A percentile compares a stretch with the other conserved stretches of the same genome.
phyloP scores from a whole-genome alignment of 192 early-diverging fungal genomes.

The Umbelopsis sp. region DNA sequence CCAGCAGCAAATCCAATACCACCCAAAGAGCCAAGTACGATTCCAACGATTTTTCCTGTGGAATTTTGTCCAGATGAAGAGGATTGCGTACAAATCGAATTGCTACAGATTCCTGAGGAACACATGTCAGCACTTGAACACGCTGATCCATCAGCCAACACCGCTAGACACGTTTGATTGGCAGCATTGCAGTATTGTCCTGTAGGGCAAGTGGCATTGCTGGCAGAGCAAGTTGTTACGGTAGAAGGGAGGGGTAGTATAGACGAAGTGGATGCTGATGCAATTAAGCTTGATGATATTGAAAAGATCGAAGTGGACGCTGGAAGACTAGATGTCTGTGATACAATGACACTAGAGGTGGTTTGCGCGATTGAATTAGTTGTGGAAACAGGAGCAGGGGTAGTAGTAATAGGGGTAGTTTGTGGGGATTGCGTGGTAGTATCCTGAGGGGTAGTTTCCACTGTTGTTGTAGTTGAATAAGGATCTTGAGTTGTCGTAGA shows the following conservation, averaged over 20 bases:
- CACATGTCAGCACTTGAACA: not conserved
- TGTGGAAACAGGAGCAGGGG: not conserved
- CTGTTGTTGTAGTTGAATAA: not conserved
- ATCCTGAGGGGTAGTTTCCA: not conserved
- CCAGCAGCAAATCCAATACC: not conserved
- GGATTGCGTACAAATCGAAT: not conserved
- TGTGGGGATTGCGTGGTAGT: not conserved
- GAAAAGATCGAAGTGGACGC: not conserved
- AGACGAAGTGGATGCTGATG: not conserved
- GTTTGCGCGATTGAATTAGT: not conserved
- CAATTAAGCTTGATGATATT: not conserved
- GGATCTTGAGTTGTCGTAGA: not conserved
- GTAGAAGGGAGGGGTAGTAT: not conserved
- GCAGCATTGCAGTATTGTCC: not conserved
- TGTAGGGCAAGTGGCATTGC: not conserved
- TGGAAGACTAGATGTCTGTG: not conserved
- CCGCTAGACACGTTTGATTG: not conserved
- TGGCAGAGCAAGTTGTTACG: not conserved
- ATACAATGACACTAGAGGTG: not conserved
- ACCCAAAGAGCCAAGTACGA: not conserved
- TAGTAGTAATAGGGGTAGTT: not conserved
- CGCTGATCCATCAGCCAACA: not conserved
- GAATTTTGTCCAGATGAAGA: not conserved
- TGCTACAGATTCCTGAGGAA: not conserved
- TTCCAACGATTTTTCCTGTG: not conserved